A percentile compares a stretch with the other conserved stretches of the same genome.
Conservation (phyloP, 1,284 basidiomycete genomes). For the Sporisorium reilianum region DNA sequence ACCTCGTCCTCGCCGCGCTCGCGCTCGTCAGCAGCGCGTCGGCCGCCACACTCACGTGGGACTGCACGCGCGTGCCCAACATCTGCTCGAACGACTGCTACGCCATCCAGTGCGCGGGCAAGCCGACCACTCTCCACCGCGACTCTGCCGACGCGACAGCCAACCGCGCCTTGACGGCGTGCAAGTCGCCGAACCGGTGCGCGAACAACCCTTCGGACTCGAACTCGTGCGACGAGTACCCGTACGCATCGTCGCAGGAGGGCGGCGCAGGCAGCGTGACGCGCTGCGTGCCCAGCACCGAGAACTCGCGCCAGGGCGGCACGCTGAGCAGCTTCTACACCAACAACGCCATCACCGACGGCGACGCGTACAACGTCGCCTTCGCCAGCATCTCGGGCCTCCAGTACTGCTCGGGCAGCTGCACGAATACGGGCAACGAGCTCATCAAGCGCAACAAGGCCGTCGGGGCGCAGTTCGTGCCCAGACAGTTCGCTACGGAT, state of each 20-base stretch:
- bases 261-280: slow-evolving; percentile 53
- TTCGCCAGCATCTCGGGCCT: slow-evolving; percentile 34
- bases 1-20: not conserved
- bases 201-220: slow-evolving; percentile 30
- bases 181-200: slow-evolving; percentile 55
- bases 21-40: not conserved
- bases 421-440: slow-evolving; percentile 53
- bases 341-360: slow-evolving; percentile 32
- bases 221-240: slow-evolving; percentile 58
- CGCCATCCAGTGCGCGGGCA: slow-evolving; percentile 52
- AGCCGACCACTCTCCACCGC: slow-evolving; percentile 54
- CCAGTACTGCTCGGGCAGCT: slow-evolving; percentile 49
- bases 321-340: slow-evolving; percentile 51
- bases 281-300: slow-evolving; percentile 50
- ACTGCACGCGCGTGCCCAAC: slow-evolving; percentile 57
- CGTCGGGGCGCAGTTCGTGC: slow-evolving; percentile 20
- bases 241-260: slow-evolving; percentile 51
- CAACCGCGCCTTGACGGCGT: slow-evolving; percentile 50
- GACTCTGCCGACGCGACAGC: slow-evolving; percentile 43
- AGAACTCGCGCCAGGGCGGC: slow-evolving; percentile 54
- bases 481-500: slow-evolving; percentile 34
- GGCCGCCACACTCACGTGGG: slow-evolving; percentile 51
- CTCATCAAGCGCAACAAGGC: slow-evolving; percentile 21
- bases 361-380: slow-evolving; percentile 53
- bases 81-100: slow-evolving; percentile 59